Conservation (phyloP, 2,329 filamentous ascomycete species). For the Bisporella sp. region DNA sequence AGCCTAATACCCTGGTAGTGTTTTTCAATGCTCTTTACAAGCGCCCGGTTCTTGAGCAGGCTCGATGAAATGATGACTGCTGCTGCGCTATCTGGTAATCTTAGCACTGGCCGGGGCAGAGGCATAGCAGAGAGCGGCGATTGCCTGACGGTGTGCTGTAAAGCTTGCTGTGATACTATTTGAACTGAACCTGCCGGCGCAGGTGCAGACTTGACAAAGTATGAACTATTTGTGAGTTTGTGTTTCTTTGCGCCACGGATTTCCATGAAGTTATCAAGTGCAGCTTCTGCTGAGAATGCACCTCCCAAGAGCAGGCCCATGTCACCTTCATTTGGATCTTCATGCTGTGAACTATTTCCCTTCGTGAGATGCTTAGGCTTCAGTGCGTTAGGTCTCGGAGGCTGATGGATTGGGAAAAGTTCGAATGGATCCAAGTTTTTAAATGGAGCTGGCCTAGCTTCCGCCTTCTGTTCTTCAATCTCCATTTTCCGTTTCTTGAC, state of each 20-base stretch:
- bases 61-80: slow-evolving; percentile 46
- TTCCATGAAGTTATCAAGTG: slow-evolving; percentile 44
- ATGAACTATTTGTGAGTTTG: slow-evolving; percentile 21
- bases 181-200: neutral
- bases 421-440: neutral
- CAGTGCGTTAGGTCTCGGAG: neutral
- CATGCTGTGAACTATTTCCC: neutral
- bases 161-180: neutral
- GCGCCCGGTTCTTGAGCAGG: slow-evolving; percentile 34
- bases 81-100: slow-evolving; percentile 18
- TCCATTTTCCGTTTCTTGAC: slow-evolving; percentile 33
- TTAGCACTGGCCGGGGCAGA: slow-evolving; percentile 15
- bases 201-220: slow-evolving; percentile 15
- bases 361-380: neutral
- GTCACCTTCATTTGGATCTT: slow-evolving; percentile 5
- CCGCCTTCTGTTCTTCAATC: slow-evolving; percentile 5
- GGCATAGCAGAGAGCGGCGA: neutral
- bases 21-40: slow-evolving; percentile 44
- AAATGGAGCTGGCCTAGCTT: neutral
- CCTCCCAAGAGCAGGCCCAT: slow-evolving; percentile 13
- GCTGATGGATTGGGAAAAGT: neutral
- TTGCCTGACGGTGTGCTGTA: neutral
- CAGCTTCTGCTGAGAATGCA: slow-evolving; percentile 33
- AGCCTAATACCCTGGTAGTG: slow-evolving; percentile 43
- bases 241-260: slow-evolving; percentile 32